Evolutionary conservation across 257 asterid species (phyloP).

Genomic region (Rhazya stricta): DNA sequence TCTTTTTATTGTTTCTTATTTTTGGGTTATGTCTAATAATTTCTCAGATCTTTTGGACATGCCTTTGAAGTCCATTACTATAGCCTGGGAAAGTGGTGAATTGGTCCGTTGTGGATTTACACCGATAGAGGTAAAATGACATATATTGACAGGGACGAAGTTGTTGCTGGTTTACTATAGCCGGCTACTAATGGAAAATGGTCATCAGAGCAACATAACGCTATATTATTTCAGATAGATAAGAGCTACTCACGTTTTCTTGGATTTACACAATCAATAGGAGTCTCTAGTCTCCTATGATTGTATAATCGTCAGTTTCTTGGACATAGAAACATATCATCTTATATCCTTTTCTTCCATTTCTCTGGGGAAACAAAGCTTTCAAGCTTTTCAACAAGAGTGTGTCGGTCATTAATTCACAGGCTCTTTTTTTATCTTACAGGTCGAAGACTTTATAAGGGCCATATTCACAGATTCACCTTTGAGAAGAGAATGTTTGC

Average conservation of each 20-base stretch:
- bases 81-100: slow-evolving; percentile 89
- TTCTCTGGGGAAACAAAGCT: background rate
- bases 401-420: background rate
- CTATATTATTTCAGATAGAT: background rate
- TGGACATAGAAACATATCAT: background rate
- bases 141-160: slow-evolving; percentile 8
- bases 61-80: slow-evolving; percentile 81
- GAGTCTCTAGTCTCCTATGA: background rate
- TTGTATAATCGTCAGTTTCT: background rate
- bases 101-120: slow-evolving; percentile 58
- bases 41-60: slow-evolving; percentile 78
- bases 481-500: slow-evolving; percentile 77
- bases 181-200: background rate
- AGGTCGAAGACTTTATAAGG: slow-evolving; percentile 81
- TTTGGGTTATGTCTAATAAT: background rate
- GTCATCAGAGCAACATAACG: background rate
- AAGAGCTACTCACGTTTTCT: background rate
- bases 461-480: slow-evolving; percentile 93
- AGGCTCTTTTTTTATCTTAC: slow-evolving; percentile 23
- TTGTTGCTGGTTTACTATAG: background rate
- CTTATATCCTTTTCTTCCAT: background rate
- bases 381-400: background rate
- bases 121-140: slow-evolving; percentile 52
- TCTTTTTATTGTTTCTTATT: slow-evolving; percentile 3
- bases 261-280: background rate